A percentile compares a stretch with the other conserved stretches of the same genome.
These are phyloP conservation scores for Santalum album DNA, from an alignment of 164 flowering plant genomes.

Conservation along the genomic window DNA sequence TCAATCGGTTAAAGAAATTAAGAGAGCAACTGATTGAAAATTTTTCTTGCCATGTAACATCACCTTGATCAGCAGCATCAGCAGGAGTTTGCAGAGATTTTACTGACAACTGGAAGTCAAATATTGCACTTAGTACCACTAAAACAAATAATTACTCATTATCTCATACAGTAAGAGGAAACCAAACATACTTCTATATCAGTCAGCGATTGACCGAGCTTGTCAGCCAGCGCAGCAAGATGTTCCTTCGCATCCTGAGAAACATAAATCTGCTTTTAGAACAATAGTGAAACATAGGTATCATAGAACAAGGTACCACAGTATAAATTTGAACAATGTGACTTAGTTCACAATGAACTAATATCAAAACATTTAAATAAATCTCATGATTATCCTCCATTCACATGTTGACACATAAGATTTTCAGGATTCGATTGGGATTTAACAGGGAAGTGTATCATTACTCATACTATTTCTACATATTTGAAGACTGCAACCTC, in stretches of 20 bases:
- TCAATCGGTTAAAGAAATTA: constrained; percentile 8
- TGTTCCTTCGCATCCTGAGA: constrained; percentile 98
- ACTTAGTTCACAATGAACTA: too few species aligned
- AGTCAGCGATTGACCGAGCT: constrained; percentile 77
- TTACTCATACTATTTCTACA: too few species aligned
- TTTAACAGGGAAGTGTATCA: too few species aligned
- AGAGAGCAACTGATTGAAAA: constrained; percentile 14
- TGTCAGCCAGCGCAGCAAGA: constrained; percentile 87
- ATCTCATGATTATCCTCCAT: too few species aligned
- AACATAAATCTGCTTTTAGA: constrained; percentile 3
- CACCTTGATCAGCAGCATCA: constrained; percentile 85
- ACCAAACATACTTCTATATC: constrained; percentile 72
- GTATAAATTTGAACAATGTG: too few species aligned
- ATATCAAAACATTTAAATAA: too few species aligned
- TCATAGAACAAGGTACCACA: too few species aligned
- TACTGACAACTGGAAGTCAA: constrained; percentile 55
- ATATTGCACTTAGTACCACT: constrained; percentile 15
- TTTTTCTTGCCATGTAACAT: constrained; percentile 18
- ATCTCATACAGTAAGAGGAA: neutral
- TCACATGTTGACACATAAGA: too few species aligned
- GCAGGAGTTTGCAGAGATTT: constrained; percentile 40
- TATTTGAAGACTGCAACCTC: too few species aligned
- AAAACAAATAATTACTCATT: neutral
- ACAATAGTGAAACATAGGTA: neutral
- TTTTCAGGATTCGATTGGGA: too few species aligned